A percentile compares a stretch with the other conserved stretches of the same genome.
Conservation (phyloP, 2,329 filamentous ascomycete species). For the Phyllosticta ampelicida region DNA sequence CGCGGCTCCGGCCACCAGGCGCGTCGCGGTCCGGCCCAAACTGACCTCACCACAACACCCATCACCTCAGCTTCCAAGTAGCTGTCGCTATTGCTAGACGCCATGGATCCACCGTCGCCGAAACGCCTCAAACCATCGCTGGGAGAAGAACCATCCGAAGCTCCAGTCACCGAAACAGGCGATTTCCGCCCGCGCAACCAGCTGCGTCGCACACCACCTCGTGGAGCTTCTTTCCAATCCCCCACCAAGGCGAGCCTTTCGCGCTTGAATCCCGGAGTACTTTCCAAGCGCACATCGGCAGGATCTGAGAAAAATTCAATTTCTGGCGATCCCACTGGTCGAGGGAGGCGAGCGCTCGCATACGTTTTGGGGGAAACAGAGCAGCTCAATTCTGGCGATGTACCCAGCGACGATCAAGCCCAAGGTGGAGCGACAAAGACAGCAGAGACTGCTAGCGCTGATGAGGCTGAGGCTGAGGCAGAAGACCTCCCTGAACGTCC, state of each 20-base stretch:
- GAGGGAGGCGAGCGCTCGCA: constrained; percentile 17
- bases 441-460: background rate
- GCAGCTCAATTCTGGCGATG: background rate
- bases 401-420: background rate
- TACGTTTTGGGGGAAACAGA: constrained; percentile 15
- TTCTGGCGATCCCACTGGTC: constrained; percentile 13
- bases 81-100: background rate
- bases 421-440: background rate
- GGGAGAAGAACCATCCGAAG: background rate
- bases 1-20: constrained; percentile 16
- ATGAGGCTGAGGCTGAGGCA: background rate
- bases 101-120: constrained; percentile 12
- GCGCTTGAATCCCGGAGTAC: constrained; percentile 25
- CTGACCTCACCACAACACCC: background rate
- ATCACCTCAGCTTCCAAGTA: background rate
- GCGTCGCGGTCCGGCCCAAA: background rate
- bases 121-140: constrained; percentile 25
- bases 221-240: constrained; percentile 28
- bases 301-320: constrained; percentile 8
- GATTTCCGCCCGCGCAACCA: constrained; percentile 6
- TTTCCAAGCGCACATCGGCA: constrained; percentile 13
- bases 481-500: background rate
- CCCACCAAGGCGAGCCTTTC: constrained; percentile 31
- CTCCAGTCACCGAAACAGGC: constrained; percentile 3
- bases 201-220: constrained; percentile 21